A percentile compares a stretch with the other conserved stretches of the same genome.
Conservation (phyloP, 2,329 filamentous ascomycete species). For the Botrytis porri region DNA sequence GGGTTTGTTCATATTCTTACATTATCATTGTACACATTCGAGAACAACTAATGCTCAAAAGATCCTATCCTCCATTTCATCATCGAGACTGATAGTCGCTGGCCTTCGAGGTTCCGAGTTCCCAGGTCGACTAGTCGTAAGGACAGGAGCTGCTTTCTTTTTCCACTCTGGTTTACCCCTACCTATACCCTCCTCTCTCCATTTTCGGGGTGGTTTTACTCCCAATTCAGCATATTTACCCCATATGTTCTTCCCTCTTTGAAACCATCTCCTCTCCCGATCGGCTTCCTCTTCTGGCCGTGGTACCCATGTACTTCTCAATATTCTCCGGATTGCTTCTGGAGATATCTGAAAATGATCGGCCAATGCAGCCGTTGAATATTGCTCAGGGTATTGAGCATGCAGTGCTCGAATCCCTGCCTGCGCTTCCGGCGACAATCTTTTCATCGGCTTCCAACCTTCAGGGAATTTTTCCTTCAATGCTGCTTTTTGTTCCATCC, state of each 20-base stretch:
- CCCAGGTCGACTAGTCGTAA: conserved; percentile 27
- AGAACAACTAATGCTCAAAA: conserved; percentile 21
- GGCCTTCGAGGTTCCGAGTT: conserved; percentile 11
- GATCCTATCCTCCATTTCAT: conserved; percentile 27
- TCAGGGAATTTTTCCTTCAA: conserved; percentile 75
- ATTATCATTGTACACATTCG: conserved; percentile 2
- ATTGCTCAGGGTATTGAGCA: conserved; percentile 70
- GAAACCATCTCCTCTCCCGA: conserved; percentile 60
- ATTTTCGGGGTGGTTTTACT: conserved; percentile 58
- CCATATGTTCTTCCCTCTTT: conserved; percentile 60
- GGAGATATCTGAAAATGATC: conserved; percentile 80
- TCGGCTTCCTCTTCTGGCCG: conserved; percentile 53
- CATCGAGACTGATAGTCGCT: neutral
- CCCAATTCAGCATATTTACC: conserved; percentile 57
- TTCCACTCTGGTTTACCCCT: conserved; percentile 33
- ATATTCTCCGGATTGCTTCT: conserved; percentile 82
- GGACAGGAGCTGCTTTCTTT: conserved; percentile 16
- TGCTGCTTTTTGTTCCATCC: conserved; percentile 74
- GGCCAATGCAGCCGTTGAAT: conserved; percentile 71
- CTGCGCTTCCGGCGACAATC: conserved; percentile 85
- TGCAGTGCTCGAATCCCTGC: conserved; percentile 86
- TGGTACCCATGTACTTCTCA: conserved; percentile 75
- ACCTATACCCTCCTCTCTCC: conserved; percentile 47
- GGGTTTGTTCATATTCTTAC: neutral
- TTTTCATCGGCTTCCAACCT: conserved; percentile 80